Conservation (phyloP, 768 basidiomycete genomes). For the Lactarius psammicola region DNA sequence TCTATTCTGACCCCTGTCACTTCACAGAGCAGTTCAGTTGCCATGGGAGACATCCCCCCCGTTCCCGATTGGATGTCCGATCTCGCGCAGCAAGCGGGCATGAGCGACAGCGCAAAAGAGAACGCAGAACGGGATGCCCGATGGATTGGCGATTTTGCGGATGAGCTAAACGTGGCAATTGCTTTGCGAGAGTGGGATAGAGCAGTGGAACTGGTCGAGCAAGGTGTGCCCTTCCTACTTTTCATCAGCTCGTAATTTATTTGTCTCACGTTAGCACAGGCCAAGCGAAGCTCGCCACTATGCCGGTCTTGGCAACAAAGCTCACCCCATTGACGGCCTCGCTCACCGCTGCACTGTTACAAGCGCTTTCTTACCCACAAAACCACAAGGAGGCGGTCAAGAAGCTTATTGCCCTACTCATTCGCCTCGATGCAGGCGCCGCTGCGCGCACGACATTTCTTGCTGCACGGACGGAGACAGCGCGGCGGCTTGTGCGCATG, state of each 20-base stretch:
- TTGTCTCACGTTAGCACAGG: conserved; percentile 40
- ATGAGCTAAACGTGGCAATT: conserved; percentile 88
- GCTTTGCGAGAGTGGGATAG: conserved; percentile 86
- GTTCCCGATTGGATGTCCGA: conserved; percentile 79
- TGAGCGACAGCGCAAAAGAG: conserved; percentile 59
- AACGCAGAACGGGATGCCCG: conserved; percentile 77
- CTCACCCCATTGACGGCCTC: conserved; percentile 64
- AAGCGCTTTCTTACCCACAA: conserved; percentile 68
- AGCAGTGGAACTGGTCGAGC: conserved; percentile 80
- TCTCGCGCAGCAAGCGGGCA: conserved; percentile 55
- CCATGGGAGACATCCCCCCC: conserved; percentile 47
- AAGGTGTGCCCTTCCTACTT: conserved; percentile 47
- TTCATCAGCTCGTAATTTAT: neutral
- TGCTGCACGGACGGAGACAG: conserved; percentile 68
- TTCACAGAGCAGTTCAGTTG: conserved; percentile 37
- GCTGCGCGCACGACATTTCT: conserved; percentile 84
- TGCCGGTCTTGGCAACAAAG: conserved; percentile 54
- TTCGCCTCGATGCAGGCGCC: conserved; percentile 71
- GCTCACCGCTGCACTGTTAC: conserved; percentile 66
- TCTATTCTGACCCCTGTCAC: neutral
- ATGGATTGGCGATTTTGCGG: conserved; percentile 90
- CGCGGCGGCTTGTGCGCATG: conserved; percentile 74
- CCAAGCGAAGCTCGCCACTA: conserved; percentile 56
- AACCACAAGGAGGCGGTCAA: conserved; percentile 78
- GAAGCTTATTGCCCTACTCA: conserved; percentile 66